Percentiles rank a stretch among this genome's conserved stretches.
phyloP scores from a whole-genome alignment of 2,329 filamentous ascomycete species.

The Scedosporium minutisporum region DNA sequence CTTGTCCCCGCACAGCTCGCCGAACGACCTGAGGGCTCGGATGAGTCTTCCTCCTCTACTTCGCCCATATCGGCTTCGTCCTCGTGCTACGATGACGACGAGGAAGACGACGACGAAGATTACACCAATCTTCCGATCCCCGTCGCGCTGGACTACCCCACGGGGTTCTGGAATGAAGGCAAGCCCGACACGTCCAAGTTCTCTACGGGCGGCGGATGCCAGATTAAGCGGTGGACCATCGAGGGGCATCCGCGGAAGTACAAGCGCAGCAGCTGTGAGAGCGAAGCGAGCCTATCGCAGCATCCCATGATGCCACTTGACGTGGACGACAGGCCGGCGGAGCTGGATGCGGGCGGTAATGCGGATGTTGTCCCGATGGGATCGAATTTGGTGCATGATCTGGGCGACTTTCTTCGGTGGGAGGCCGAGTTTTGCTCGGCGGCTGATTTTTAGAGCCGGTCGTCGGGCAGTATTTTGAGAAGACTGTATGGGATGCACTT shows the following conservation, averaged over 20 bases:
- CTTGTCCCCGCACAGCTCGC: constrained; percentile 6
- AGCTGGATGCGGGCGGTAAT: constrained; percentile 13
- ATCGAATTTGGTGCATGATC: constrained; percentile 49
- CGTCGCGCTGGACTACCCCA: constrained; percentile 22
- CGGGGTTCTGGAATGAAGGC: constrained; percentile 22
- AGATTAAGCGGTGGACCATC: constrained; percentile 25
- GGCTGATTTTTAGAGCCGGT: constrained; percentile 15
- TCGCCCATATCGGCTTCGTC: constrained; percentile 12
- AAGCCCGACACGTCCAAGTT: constrained; percentile 22
- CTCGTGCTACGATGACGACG: constrained; percentile 18
- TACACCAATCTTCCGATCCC: constrained; percentile 23
- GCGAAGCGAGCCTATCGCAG: constrained; percentile 33
- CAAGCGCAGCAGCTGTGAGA: constrained; percentile 16
- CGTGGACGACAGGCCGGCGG: constrained; percentile 23
- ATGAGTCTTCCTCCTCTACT: neutral
- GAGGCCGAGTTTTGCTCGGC: constrained; percentile 40
- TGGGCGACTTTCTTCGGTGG: constrained; percentile 50
- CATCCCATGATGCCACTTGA: constrained; percentile 37
- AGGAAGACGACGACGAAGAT: constrained; percentile 8
- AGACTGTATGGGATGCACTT: neutral
- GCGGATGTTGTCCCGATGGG: constrained; percentile 39
- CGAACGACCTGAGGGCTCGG: constrained; percentile 9
- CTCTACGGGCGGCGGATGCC: constrained; percentile 17
- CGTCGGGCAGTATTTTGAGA: neutral
- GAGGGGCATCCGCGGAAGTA: constrained; percentile 23